These are phyloP conservation scores for Hyaloscypha variabilis DNA, from an alignment of 495 filamentous ascomycete species.

Conservation along the genomic window DNA sequence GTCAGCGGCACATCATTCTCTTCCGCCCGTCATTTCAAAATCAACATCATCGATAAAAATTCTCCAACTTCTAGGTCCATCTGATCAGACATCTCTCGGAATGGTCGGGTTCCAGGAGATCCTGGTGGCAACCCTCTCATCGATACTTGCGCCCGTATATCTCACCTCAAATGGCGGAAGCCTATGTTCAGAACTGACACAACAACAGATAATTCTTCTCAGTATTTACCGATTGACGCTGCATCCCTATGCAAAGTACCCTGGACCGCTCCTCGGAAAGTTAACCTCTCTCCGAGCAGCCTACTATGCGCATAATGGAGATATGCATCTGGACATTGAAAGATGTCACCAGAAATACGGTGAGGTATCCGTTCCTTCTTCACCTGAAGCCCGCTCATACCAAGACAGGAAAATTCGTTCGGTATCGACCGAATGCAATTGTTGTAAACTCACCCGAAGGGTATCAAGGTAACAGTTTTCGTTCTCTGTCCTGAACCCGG, in stretches of 20 bases:
- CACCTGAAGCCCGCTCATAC: neutral
- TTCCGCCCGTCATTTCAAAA: too few relatives aligned
- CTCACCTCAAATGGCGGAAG: neutral
- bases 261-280: slow-evolving; percentile 41
- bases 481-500: neutral
- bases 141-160: neutral
- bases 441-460: neutral
- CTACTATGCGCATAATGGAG: slow-evolving; percentile 21
- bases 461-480: neutral
- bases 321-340: slow-evolving; percentile 23
- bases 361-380: neutral
- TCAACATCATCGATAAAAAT: too few relatives aligned
- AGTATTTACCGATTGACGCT: slow-evolving; percentile 38
- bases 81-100: neutral
- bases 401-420: slow-evolving; percentile 4
- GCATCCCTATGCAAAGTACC: slow-evolving; percentile 43
- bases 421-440: slow-evolving; percentile 8
- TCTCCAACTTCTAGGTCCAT: neutral
- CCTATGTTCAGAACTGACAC: slow-evolving; percentile 1
- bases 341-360: slow-evolving; percentile 32
- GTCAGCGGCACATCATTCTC: too few relatives aligned
- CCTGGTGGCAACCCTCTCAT: neutral
- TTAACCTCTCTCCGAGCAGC: slow-evolving; percentile 27
- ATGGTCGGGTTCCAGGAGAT: neutral
- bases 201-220: neutral